Conservation (phyloP, 2,329 filamentous ascomycete genomes). For the Uncinocarpus reesii region DNA sequence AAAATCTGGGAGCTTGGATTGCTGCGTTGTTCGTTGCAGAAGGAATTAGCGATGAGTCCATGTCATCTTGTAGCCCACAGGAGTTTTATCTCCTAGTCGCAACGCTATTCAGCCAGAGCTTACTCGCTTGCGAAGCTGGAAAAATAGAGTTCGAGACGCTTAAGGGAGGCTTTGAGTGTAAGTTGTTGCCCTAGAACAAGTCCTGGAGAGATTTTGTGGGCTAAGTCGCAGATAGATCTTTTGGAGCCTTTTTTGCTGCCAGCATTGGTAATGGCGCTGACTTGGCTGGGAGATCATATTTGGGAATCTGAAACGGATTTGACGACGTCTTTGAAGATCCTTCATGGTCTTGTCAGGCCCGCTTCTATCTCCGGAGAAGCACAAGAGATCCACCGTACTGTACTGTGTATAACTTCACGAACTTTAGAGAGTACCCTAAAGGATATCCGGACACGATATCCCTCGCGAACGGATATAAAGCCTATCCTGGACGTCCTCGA, state of each 20-base stretch:
- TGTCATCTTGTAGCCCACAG: constrained; percentile 53
- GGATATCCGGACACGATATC: constrained; percentile 41
- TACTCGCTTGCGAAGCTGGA: constrained; percentile 47
- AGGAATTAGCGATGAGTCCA: constrained; percentile 54
- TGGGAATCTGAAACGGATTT: constrained; percentile 42
- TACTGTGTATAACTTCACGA: constrained; percentile 47
- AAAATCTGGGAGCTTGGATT: constrained; percentile 51
- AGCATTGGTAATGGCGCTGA: constrained; percentile 49
- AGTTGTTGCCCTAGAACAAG: constrained; percentile 20
- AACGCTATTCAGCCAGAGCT: constrained; percentile 52
- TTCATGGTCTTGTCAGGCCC: constrained; percentile 48
- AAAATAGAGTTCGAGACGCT: constrained; percentile 48
- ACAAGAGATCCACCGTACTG: constrained; percentile 50
- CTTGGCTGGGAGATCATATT: constrained; percentile 49
- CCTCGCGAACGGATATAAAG: constrained; percentile 43
- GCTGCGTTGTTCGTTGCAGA: constrained; percentile 53
- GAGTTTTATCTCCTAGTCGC: constrained; percentile 55
- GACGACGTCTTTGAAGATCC: constrained; percentile 45
- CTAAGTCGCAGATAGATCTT: constrained; percentile 38
- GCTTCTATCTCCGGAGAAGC: constrained; percentile 50
- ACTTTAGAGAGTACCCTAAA: constrained; percentile 44
- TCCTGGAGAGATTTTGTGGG: not conserved
- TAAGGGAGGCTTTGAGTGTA: constrained; percentile 53
- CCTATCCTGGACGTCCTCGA: constrained; percentile 44
- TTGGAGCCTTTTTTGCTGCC: constrained; percentile 55